A percentile compares a stretch with the other conserved stretches of the same genome.
These are phyloP conservation scores for Rhodotorula mucilaginosa DNA, from an alignment of 1,284 basidiomycete genomes.

Conservation along the genomic window DNA sequence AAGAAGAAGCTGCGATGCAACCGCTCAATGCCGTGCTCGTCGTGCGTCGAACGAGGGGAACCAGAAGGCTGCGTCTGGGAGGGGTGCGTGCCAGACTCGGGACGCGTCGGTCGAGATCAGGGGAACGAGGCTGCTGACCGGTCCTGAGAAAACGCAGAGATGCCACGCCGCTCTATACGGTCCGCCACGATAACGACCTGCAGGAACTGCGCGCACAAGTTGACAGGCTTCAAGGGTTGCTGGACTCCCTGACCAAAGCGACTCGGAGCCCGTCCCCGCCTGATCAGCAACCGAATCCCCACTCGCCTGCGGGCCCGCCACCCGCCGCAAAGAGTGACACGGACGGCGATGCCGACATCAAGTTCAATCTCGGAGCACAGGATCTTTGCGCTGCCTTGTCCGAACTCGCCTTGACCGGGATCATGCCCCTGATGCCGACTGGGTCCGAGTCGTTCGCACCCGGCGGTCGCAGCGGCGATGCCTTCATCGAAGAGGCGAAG, in stretches of 20 bases:
- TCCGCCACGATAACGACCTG: slow-evolving; percentile 18
- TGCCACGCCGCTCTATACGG: slow-evolving; percentile 18
- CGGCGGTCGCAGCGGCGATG: not conserved
- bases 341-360: not conserved
- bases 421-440: slow-evolving; percentile 7
- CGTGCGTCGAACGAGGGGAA: slow-evolving; percentile 18
- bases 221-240: slow-evolving; percentile 25
- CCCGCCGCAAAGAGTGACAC: too few relatives aligned
- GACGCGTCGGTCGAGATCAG: not conserved
- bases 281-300: not conserved
- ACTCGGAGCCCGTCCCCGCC: not conserved
- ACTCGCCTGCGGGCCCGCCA: not conserved
- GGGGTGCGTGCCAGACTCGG: slow-evolving; percentile 11
- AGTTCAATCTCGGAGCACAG: slow-evolving; percentile 22
- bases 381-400: slow-evolving; percentile 22
- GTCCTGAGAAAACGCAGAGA: not conserved
- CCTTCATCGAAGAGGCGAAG: slow-evolving; percentile 20
- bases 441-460: slow-evolving; percentile 17
- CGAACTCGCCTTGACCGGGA: slow-evolving; percentile 19
- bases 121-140: too few relatives aligned
- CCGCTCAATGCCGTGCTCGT: slow-evolving; percentile 19
- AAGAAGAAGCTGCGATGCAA: slow-evolving; percentile 29
- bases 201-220: slow-evolving; percentile 21
- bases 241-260: slow-evolving; percentile 11
- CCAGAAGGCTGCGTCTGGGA: slow-evolving; percentile 29